phyloP scores from a whole-genome alignment of 2,329 filamentous ascomycete genomes.

The Ophiognomonia clavigignenti-juglandacearum region DNA sequence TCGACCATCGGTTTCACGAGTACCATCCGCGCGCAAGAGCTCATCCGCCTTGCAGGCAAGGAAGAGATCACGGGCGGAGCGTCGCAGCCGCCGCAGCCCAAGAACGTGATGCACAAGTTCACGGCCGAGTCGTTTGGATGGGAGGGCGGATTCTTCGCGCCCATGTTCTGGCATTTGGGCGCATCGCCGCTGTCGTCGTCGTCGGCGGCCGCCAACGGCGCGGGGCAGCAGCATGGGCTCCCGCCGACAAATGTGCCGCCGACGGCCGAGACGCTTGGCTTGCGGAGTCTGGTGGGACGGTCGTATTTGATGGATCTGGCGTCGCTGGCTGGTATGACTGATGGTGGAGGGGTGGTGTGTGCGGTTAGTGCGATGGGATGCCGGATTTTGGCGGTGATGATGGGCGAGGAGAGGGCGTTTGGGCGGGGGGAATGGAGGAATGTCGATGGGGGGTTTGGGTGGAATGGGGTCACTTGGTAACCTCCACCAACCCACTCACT shows the following conservation, averaged over 20 bases:
- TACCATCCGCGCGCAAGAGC: constrained; percentile 61
- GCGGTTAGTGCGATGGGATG: constrained; percentile 70
- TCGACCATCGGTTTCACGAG: constrained; percentile 29
- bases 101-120: constrained; percentile 57
- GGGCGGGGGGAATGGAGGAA: constrained; percentile 64
- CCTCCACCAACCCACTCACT: no score
- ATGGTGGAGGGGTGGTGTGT: constrained; percentile 64
- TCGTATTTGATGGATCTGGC: constrained; percentile 78
- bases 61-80: constrained; percentile 32
- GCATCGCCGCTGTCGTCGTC: constrained; percentile 29
- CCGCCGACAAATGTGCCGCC: constrained; percentile 26
- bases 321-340: constrained; percentile 59
- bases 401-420: constrained; percentile 73
- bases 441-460: constrained; percentile 66
- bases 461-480: constrained; percentile 41
- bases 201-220: constrained; percentile 20
- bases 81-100: constrained; percentile 33
- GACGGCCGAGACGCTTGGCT: constrained; percentile 52
- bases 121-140: constrained; percentile 75
- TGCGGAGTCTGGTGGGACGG: constrained; percentile 72
- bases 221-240: no score
- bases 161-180: constrained; percentile 80
- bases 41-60: constrained; percentile 71
- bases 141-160: constrained; percentile 82
- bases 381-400: constrained; percentile 74